Conservation (phyloP, 139 green algal species). For the Yamagishiella unicocca region DNA sequence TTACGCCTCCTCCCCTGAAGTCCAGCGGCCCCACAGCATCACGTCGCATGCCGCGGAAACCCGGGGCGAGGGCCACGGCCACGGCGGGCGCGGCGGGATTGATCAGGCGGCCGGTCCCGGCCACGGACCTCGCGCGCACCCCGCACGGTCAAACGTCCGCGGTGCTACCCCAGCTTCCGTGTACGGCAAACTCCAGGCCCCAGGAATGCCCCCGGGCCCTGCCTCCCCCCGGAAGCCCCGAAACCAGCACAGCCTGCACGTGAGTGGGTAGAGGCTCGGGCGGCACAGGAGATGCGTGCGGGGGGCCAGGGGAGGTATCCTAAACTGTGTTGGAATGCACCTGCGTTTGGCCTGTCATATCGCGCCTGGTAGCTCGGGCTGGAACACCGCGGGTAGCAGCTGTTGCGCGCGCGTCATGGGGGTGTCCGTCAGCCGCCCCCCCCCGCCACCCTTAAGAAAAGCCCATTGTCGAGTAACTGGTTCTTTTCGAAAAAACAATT, state of each 20-base stretch:
- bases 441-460: too few relatives aligned
- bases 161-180: conserved; percentile 57
- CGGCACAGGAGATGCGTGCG: too few relatives aligned
- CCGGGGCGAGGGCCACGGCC: background rate
- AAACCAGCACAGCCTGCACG: conserved; percentile 12
- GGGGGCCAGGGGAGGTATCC: too few relatives aligned
- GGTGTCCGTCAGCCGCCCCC: too few relatives aligned
- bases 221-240: background rate
- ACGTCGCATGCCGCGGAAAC: conserved; percentile 50
- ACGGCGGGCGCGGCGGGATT: background rate
- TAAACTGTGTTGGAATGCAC: too few relatives aligned
- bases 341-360: too few relatives aligned
- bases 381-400: too few relatives aligned
- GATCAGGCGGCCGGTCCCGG: background rate
- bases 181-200: conserved; percentile 42
- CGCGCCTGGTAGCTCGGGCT: too few relatives aligned
- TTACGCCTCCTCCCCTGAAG: conserved; percentile 58
- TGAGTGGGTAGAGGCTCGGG: too few relatives aligned
- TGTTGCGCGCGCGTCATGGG: too few relatives aligned
- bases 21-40: conserved; percentile 57
- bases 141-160: conserved; percentile 6
- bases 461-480: too few relatives aligned
- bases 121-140: background rate
- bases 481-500: too few relatives aligned
- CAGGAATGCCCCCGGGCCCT: background rate